Base-by-base conservation (phyloP, 805 yeast species). In the Yarrowia sp. region DNA sequence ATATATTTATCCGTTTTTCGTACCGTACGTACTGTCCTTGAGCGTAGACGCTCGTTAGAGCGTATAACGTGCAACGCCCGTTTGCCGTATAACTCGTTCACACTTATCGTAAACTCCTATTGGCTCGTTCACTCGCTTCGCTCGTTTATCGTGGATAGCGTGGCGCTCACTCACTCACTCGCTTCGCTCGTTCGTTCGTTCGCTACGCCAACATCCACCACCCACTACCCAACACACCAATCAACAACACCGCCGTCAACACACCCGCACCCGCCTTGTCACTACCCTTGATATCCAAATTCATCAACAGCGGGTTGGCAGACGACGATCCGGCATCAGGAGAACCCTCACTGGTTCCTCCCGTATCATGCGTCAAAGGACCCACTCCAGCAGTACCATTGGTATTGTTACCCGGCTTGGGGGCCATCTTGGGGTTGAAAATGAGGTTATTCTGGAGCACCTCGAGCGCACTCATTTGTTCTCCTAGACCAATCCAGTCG, bases 231-330 rank as follows among this genome's bases (percentile, higher is more conserved):
- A 86, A 73, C 28, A 91, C 70, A 2, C 80, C 73, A 1, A 84
- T 83, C 68, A 90, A 74, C 0, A 88, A 86, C 6, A 90, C 75
- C 0, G 92, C 96, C 0, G 99, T 93, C 47, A 90, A 75, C 22
- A 92, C 79, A 55, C 96, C 96, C 1, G 98, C 97, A 58, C 98
- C 98, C 1, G 91, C 97, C 70, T 81, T 83, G 72, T 90, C 97
- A 66, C 83, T 85, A 0, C 78, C 74, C 0, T 84, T 78, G 47
- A 92, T 84, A 0, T 74, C 76, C 22, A 70, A 66, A 5, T 58
- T 44, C 35, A 18, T 58, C 18, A 58, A 8, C 32, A 58, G 35
- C 4, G 64, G 64, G 51, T 58, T 58, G 1, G 51, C 33, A 48
- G 77, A 76, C 41, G 77, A 70, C 50, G 82, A 76, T 15, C 62